Conservation (phyloP, 345 rosid species). For the Mallotus nudiflorus region DNA sequence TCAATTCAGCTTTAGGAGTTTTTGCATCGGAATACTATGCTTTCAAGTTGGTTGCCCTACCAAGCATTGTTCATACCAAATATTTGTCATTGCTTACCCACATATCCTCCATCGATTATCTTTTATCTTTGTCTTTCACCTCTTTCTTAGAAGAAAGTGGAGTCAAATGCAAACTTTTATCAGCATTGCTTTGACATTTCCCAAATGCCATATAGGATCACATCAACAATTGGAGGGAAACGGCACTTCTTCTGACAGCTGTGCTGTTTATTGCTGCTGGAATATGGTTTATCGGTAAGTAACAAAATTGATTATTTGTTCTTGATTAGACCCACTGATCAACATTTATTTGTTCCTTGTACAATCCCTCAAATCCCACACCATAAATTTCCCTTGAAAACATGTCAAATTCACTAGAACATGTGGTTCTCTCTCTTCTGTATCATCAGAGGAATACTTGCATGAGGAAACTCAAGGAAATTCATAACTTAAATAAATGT, state of each 20-base stretch:
- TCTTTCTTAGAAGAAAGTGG: neutral
- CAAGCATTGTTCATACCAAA: neutral
- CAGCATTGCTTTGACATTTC: neutral
- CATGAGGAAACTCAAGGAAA: neutral
- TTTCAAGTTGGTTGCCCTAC: neutral
- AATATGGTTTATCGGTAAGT: constrained; percentile 69
- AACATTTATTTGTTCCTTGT: neutral
- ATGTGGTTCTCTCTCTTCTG: no score
- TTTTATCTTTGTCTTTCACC: no score
- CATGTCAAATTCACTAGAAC: no score
- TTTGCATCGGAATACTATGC: neutral
- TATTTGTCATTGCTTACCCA: neutral
- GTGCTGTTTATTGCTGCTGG: constrained; percentile 75
- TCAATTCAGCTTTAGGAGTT: neutral
- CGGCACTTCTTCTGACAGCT: constrained; percentile 73
- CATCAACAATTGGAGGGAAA: constrained; percentile 78
- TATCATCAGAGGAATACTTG: neutral
- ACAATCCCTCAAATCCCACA: no score
- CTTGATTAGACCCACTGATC: neutral
- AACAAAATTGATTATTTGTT: neutral
- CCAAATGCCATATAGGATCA: constrained; percentile 42
- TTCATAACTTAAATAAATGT: neutral
- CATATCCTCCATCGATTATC: neutral
- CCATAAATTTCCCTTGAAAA: no score
- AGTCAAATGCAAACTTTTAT: neutral